Evolutionary conservation across 1,284 basidiomycete species (phyloP), one percentile per base, ranked within the genome.

Genomic region (Termitomyces sp.): DNA sequence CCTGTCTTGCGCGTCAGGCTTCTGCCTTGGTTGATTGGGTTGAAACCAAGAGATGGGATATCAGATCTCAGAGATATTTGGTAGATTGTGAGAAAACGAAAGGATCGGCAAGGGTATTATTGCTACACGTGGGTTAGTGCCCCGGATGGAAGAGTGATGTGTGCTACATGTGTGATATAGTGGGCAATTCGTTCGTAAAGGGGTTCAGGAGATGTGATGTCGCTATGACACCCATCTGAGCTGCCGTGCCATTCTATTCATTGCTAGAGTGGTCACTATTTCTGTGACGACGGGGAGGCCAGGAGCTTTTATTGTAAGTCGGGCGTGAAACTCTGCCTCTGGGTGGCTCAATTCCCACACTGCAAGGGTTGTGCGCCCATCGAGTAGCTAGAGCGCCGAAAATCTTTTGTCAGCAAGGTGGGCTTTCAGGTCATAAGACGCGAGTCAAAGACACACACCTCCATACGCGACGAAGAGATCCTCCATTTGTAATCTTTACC

Each of bases 401-500:
- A 38, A 16, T 34, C 28, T 16, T 40, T 44, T 40, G n/a, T 53
- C 40, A 31, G 33, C 39, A 33, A 44, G n/a, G 21, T 13, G 26
- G 33, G 13, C 18, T 28, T 44, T 1, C n/a, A 42, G 46, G 42
- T 42, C 40, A 46, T 26, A 31, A 65, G 74, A 42, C 28, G 9
- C 21, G 35, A 30, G 34, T 16, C 24, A 14, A 46, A 24, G 37
- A 43, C 50, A 18, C 50, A 18, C 57, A 87, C 86, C 81, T 89
- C 86, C 75, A 87, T 80, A 52, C 78, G 75, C 51, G 77, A 69
- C 14, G 77, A 68, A 26, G 70, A 64, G 46, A 84, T 72, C 64
- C 78, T 81, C 86, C 86, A 89, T 67, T 88, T 89, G 67, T 80
- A 80, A 49, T 83, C 78, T 56, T 72, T 79, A 35, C 83, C 81